Conservation (phyloP, 805 yeast species). For the Wickerhamiella cacticola region DNA sequence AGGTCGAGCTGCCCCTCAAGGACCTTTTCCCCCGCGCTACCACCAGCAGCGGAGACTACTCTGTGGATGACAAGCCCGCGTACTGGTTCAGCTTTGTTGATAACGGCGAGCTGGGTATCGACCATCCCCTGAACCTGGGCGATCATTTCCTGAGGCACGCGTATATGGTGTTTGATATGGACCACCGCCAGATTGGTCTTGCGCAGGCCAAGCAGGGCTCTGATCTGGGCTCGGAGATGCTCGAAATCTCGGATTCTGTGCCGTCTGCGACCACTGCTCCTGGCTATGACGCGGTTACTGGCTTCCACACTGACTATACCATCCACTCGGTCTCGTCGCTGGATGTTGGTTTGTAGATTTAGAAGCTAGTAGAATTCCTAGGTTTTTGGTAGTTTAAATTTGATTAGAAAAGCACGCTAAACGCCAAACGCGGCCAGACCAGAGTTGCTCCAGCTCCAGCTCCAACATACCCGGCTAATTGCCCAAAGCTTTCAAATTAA, state of each 20-base stretch:
- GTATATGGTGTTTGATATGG: constrained; percentile 55
- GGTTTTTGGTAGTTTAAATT: no score
- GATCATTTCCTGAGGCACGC: constrained; percentile 51
- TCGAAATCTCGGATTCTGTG: neutral
- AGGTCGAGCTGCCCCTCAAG: neutral
- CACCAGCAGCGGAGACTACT: neutral
- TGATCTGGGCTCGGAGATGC: neutral
- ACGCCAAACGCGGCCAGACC: no score
- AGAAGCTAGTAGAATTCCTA: no score
- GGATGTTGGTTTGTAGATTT: no score
- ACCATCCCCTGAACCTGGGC: constrained; percentile 33
- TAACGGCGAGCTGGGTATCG: neutral
- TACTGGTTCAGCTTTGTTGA: neutral
- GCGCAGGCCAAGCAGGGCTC: constrained; percentile 34
- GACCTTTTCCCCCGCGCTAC: neutral
- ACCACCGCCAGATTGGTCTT: constrained; percentile 41
- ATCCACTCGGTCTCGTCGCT: neutral
- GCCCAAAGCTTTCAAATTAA: neutral
- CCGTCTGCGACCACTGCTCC: neutral
- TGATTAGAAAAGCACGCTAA: no score
- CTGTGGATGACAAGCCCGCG: neutral
- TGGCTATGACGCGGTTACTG: neutral
- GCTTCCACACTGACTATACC: neutral
- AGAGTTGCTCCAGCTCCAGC: no score
- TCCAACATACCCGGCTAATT: no score